Percentiles rank a stretch among this genome's conserved stretches.
Evolutionary conservation across 1,284 basidiomycete genomes (phyloP).

Genomic region (Vanrija sp.): DNA sequence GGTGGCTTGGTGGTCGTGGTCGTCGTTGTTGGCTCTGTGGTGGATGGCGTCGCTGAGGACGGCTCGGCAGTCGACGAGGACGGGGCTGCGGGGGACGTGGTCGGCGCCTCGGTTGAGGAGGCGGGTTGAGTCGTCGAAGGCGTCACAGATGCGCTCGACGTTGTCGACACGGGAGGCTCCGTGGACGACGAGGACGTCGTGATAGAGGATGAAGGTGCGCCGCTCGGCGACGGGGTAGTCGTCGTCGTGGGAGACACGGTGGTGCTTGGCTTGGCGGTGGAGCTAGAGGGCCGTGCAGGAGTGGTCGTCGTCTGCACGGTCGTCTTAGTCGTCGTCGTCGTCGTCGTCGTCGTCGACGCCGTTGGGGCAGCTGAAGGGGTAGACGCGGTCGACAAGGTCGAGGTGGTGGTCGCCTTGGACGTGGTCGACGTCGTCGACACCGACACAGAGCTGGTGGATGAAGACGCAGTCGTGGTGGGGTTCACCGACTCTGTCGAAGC

Average conservation of each 20-base stretch:
- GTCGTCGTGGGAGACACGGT: neutral
- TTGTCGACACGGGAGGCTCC: too few relatives aligned
- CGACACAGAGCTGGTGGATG: neutral
- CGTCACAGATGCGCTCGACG: too few relatives aligned
- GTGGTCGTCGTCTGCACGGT: neutral
- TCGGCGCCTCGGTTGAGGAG: constrained; percentile 3
- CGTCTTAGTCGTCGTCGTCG: too few relatives aligned
- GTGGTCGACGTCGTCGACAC: neutral
- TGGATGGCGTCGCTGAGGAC: neutral
- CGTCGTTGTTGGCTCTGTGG: neutral
- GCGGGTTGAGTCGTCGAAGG: neutral
- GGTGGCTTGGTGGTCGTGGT: neutral
- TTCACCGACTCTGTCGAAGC: neutral
- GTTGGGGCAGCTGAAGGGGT: neutral
- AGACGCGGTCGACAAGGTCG: constrained; percentile 2
- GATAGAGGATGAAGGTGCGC: too few relatives aligned
- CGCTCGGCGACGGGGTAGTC: too few relatives aligned
- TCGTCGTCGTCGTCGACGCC: neutral
- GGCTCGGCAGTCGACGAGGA: neutral
- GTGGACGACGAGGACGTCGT: too few relatives aligned
- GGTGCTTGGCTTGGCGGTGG: too few relatives aligned
- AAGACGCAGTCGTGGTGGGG: neutral
- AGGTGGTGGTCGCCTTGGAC: neutral
- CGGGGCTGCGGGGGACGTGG: neutral
- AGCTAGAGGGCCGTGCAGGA: too few relatives aligned